Evolutionary conservation across 2,329 filamentous ascomycete species (phyloP).

Genomic region (Phialophora macrospora): DNA sequence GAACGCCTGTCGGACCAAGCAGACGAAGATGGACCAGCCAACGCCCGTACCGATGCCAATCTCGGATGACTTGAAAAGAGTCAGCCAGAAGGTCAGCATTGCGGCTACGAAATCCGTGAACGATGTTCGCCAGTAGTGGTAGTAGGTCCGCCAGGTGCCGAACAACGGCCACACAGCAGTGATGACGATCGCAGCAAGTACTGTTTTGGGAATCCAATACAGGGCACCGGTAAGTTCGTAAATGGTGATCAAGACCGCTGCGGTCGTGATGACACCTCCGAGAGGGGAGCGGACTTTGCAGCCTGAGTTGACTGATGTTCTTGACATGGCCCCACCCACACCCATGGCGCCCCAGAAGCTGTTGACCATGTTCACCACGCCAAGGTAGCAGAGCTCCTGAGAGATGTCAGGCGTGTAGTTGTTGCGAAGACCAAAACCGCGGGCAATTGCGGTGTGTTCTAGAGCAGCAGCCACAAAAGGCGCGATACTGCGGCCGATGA

Average conservation of each 20-base stretch:
- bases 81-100: slow-evolving; percentile 68
- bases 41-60: slow-evolving; percentile 64
- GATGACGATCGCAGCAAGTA: slow-evolving; percentile 68
- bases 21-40: slow-evolving; percentile 67
- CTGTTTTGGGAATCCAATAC: slow-evolving; percentile 70
- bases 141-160: slow-evolving; percentile 63
- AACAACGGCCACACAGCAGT: slow-evolving; percentile 68
- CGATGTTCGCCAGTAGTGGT: slow-evolving; percentile 67
- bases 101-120: slow-evolving; percentile 67
- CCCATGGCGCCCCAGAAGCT: slow-evolving; percentile 68
- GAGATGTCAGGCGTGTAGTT: slow-evolving; percentile 67
- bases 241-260: slow-evolving; percentile 65
- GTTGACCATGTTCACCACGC: slow-evolving; percentile 66
- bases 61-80: slow-evolving; percentile 65
- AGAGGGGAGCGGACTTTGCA: slow-evolving; percentile 67
- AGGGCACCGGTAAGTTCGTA: slow-evolving; percentile 65
- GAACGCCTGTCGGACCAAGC: slow-evolving; percentile 63
- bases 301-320: slow-evolving; percentile 69
- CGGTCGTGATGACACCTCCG: slow-evolving; percentile 64
- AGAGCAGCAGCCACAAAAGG: slow-evolving; percentile 66
- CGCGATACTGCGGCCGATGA: slow-evolving; percentile 61
- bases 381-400: slow-evolving; percentile 69
- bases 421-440: slow-evolving; percentile 66
- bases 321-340: slow-evolving; percentile 68
- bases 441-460: slow-evolving; percentile 68